Evolutionary conservation across 257 asterid species (phyloP).

Genomic region (Primulina tabacum): DNA sequence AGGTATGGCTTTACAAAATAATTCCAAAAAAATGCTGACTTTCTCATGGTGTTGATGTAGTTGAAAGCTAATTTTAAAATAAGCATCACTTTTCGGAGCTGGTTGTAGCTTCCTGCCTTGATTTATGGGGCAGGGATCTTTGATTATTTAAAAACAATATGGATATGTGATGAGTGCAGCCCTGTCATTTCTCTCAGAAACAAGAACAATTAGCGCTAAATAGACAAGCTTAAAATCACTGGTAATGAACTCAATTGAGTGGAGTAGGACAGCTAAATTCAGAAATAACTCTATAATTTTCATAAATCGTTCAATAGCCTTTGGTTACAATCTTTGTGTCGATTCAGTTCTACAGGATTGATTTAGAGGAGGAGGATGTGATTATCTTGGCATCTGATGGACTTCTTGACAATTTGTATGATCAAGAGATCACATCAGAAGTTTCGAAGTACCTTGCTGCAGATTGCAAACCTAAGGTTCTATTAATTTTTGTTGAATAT

Average conservation of each 20-base stretch:
- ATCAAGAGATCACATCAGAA: constrained; percentile 55
- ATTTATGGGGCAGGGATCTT: background rate
- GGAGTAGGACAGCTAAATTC: background rate
- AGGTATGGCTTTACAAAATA: constrained; percentile 44
- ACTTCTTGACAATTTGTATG: constrained; percentile 73
- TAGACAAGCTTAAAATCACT: background rate
- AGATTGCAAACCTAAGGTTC: constrained; percentile 54
- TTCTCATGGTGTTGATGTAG: background rate
- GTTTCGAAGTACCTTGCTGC: constrained; percentile 51
- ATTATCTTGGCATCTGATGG: constrained; percentile 75
- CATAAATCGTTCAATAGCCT: background rate
- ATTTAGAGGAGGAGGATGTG: constrained; percentile 66
- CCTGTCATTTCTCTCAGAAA: background rate
- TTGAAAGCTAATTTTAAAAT: no score
- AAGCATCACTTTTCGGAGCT: background rate
- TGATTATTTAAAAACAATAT: no score
- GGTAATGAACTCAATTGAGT: background rate
- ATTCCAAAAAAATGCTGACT: background rate
- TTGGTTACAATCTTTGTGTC: constrained; percentile 4
- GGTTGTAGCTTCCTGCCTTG: background rate
- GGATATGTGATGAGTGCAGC: background rate
- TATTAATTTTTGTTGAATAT: background rate
- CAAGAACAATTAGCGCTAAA: background rate
- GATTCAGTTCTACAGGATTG: constrained; percentile 57
- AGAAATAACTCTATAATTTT: constrained; percentile 9